Conservation (phyloP, 2,329 filamentous ascomycete genomes). For the Gliomastix tumulicola region DNA sequence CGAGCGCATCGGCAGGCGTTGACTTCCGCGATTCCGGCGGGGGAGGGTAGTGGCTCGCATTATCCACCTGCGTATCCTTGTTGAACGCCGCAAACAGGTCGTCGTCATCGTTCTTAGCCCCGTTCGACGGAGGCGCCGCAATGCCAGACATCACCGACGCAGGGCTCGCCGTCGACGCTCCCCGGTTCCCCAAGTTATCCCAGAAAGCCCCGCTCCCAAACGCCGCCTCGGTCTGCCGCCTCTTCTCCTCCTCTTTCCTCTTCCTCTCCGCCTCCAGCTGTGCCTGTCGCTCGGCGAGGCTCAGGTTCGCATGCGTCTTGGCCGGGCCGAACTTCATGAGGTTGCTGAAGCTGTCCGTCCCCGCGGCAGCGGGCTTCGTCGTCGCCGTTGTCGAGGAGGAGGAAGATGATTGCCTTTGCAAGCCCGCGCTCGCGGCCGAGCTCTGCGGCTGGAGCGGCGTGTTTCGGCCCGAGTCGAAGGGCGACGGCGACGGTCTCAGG, state of each 20-base stretch:
- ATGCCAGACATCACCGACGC: constrained; percentile 11
- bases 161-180: constrained; percentile 31
- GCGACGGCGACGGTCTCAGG: constrained; percentile 49
- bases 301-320: constrained; percentile 63
- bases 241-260: constrained; percentile 67
- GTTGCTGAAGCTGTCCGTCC: constrained; percentile 71
- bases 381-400: constrained; percentile 22
- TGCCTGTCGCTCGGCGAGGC: constrained; percentile 70
- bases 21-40: constrained; percentile 32
- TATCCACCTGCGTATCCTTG: constrained; percentile 59
- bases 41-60: constrained; percentile 57
- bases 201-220: constrained; percentile 74
- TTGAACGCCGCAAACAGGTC: constrained; percentile 64
- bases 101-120: constrained; percentile 38
- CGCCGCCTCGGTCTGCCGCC: constrained; percentile 64
- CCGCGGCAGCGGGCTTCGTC: constrained; percentile 35
- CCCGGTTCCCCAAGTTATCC: constrained; percentile 60
- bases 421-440: too few species aligned
- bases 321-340: constrained; percentile 54
- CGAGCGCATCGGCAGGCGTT: constrained; percentile 37
- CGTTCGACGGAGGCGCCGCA: constrained; percentile 5
- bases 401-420: too few species aligned
- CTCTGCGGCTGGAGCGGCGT: constrained; percentile 35
- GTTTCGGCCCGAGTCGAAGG: constrained; percentile 46
- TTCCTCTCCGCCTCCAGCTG: constrained; percentile 58